Base-by-base conservation (phyloP, 768 basidiomycete genomes). In the Amanita pseudoporphyria region DNA sequence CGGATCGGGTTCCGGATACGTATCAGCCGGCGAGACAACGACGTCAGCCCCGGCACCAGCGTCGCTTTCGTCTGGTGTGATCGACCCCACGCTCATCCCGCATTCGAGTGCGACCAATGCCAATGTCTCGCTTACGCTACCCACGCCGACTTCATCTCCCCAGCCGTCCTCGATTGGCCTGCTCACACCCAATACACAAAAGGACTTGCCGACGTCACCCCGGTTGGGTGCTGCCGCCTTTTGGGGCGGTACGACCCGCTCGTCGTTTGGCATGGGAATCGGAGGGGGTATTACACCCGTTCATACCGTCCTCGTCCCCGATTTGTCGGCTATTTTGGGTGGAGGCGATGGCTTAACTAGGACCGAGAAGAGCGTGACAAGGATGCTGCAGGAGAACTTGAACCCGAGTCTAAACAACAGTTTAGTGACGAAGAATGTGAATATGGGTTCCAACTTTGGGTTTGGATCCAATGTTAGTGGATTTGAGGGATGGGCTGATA, bases 241-340 rank as follows among this genome's bases (percentile, higher is more conserved):
- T 73, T 95, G 92, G 92, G 90, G 87, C 32, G 87, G 86, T n/a
- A 70, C 49, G 6, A 50, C 49, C 14, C 39, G 49, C 12, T 12
- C 37, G 6, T 38, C 37, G 7, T 43, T 71, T 13, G 63, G 62
- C 14, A 52, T 68, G 43, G 67, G 63, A 53, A 66, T 69, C 43
- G 69, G 71, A n/a, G 80, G 81, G 49, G 87, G 87, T 1, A 73
- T 85, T 56, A 93, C 88, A 0, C 85, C 86, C 33, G 89, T 92
- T 19, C 90, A 94, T 61, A 80, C 87, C 2, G 79, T 89, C 0
- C 73, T 93, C 37, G 76, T 91, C 32, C 88, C 91, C 1, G 87
- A 91, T 58, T 54, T 53, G 49, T 58, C 41, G 54, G 47, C 36
- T 22, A 16, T 35, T n/a, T 28, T 48, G 35, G 52, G 21, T 3